phyloP scores from a whole-genome alignment of 192 early-diverging fungal species.

The Entomortierella chlamydospora region DNA sequence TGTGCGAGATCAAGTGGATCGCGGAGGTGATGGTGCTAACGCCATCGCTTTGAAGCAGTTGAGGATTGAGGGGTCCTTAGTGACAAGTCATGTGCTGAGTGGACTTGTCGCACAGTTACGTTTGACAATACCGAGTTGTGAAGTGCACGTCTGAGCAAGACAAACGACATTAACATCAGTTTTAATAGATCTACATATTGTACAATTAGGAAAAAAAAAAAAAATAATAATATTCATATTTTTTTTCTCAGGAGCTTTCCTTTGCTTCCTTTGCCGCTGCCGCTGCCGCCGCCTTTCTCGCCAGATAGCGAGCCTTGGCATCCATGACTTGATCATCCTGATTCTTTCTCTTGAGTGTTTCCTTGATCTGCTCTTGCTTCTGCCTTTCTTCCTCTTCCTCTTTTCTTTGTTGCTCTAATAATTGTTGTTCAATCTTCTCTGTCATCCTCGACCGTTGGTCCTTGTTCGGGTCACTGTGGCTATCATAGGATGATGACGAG shows the following conservation, averaged over 20 bases:
- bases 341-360: conserved; percentile 58
- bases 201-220: not conserved
- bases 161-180: not conserved
- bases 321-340: conserved; percentile 59
- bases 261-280: conserved; percentile 21
- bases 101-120: not conserved
- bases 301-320: conserved; percentile 65
- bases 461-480: conserved; percentile 12
- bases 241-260: conserved; percentile 4
- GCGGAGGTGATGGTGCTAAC: not conserved
- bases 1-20: not conserved
- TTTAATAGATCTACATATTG: not conserved
- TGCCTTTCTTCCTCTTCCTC: conserved; percentile 62
- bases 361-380: conserved; percentile 60
- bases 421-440: conserved; percentile 62
- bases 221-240: not conserved
- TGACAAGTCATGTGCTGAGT: not conserved
- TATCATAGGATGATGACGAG: conserved; percentile 12
- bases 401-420: conserved; percentile 62
- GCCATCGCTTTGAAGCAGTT: conserved; percentile 6
- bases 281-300: conserved; percentile 48
- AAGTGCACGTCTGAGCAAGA: not conserved
- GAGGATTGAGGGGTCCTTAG: conserved; percentile 10
- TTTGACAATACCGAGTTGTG: conserved; percentile 1
- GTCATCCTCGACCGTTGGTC: conserved; percentile 54